Percentiles rank a stretch among this genome's conserved stretches.
Conservation (phyloP, 2,329 filamentous ascomycete species). For the Claviceps monticola region DNA sequence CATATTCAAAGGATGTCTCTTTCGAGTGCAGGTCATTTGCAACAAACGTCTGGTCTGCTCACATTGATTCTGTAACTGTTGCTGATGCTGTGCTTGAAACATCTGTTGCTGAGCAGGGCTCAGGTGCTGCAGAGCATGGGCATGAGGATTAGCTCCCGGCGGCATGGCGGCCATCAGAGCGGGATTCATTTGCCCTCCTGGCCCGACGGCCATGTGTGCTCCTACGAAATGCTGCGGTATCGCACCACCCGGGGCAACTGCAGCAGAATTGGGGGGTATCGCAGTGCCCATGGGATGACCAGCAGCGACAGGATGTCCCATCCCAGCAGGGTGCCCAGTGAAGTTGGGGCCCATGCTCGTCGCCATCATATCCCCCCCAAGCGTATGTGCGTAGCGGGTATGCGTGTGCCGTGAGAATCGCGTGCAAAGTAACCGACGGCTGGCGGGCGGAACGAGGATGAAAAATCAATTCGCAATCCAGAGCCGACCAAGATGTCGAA, state of each 20-base stretch:
- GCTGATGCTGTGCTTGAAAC: constrained; percentile 38
- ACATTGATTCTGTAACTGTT: constrained; percentile 23
- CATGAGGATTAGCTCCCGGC: constrained; percentile 49
- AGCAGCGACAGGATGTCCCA: constrained; percentile 57
- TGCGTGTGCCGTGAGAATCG: neutral
- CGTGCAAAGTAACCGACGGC: neutral
- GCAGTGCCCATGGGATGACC: constrained; percentile 50
- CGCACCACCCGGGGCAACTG: constrained; percentile 48
- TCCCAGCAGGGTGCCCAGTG: constrained; percentile 52
- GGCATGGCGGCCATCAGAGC: constrained; percentile 68
- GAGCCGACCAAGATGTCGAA: neutral
- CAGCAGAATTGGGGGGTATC: constrained; percentile 54
- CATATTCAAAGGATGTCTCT: neutral
- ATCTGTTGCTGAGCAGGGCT: constrained; percentile 46
- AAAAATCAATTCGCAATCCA: neutral
- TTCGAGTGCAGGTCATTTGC: too few relatives aligned
- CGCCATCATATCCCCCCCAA: constrained; percentile 47
- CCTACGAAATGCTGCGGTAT: constrained; percentile 53
- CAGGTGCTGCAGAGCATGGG: constrained; percentile 59
- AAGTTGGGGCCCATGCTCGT: constrained; percentile 48
- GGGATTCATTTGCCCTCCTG: constrained; percentile 58
- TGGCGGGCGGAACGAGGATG: neutral
- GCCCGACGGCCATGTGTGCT: constrained; percentile 55
- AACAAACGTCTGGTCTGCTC: constrained; percentile 7
- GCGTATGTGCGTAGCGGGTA: neutral